Conservation (phyloP, 2,329 filamentous ascomycete species). For the Trichoderma sp. region DNA sequence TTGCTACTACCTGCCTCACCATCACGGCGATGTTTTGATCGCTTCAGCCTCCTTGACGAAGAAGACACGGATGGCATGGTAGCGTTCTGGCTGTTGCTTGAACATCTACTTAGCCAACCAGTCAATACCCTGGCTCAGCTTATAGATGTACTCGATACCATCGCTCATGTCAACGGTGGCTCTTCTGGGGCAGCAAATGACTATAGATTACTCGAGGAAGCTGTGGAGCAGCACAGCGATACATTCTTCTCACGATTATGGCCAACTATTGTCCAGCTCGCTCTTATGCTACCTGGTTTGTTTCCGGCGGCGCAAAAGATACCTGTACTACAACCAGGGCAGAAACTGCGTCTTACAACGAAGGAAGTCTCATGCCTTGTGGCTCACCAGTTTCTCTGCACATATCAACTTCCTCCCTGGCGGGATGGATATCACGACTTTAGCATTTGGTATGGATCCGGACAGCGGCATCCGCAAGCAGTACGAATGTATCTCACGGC, state of each 20-base stretch:
- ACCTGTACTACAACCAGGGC: slow-evolving; percentile 26
- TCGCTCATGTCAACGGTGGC: slow-evolving; percentile 30
- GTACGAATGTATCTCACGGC: slow-evolving; percentile 36
- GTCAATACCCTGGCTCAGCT: slow-evolving; percentile 27
- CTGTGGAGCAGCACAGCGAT: slow-evolving; percentile 8
- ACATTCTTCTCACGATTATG: slow-evolving; percentile 29
- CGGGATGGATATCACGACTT: slow-evolving; percentile 37
- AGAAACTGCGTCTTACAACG: slow-evolving; percentile 30
- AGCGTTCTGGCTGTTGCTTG: slow-evolving; percentile 34
- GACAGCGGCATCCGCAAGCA: slow-evolving; percentile 36
- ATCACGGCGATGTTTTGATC: slow-evolving; percentile 31
- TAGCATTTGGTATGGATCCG: slow-evolving; percentile 38
- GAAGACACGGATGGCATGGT: slow-evolving; percentile 33
- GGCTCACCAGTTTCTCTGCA: slow-evolving; percentile 38
- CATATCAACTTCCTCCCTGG: slow-evolving; percentile 27
- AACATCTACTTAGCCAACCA: slow-evolving; percentile 28
- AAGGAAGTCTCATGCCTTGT: slow-evolving; percentile 36
- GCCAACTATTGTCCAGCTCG: slow-evolving; percentile 31
- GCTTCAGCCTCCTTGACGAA: slow-evolving; percentile 36
- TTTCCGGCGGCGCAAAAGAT: slow-evolving; percentile 30
- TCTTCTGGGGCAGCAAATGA: slow-evolving; percentile 29
- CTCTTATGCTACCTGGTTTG: slow-evolving; percentile 28
- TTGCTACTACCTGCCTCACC: slow-evolving; percentile 26
- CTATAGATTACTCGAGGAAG: slow-evolving; percentile 29
- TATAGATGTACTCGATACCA: slow-evolving; percentile 35